Conservation (phyloP, 176 grass and related monocot species). For the Stipa capillata region DNA sequence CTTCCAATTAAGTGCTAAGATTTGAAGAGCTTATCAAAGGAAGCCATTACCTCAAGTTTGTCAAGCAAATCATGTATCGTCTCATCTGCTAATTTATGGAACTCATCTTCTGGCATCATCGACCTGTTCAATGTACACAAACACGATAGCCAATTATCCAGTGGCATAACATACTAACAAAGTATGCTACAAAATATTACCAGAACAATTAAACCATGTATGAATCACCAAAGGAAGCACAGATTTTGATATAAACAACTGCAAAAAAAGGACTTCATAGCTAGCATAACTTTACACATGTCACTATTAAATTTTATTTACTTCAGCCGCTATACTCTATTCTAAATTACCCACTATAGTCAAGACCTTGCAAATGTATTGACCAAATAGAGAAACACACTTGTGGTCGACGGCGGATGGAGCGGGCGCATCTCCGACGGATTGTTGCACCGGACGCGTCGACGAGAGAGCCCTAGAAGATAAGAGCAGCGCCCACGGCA, state of each 20-base stretch:
- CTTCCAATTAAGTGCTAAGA: not conserved
- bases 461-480: conserved; percentile 38
- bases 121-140: conserved; percentile 30
- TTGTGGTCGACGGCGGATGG: conserved; percentile 31
- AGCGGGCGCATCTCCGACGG: conserved; percentile 20
- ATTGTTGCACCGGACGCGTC: not conserved
- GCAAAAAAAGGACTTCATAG: no score
- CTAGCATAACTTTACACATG: not conserved
- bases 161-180: no score
- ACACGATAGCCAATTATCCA: not conserved
- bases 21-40: not conserved
- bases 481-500: not conserved
- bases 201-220: not conserved
- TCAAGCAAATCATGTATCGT: conserved; percentile 63
- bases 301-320: not conserved
- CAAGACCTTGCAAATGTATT: not conserved
- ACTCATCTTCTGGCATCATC: conserved; percentile 68
- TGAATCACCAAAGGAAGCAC: conserved; percentile 1
- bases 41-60: conserved; percentile 72
- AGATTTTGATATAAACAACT: no score
- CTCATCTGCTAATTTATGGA: conserved; percentile 70
- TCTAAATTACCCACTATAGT: not conserved
- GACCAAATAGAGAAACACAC: conserved; percentile 23
- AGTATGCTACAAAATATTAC: no score
- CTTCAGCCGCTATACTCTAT: not conserved